Base-by-base conservation (phyloP, 768 basidiomycete species). In the Thelephora aurantiotincta region DNA sequence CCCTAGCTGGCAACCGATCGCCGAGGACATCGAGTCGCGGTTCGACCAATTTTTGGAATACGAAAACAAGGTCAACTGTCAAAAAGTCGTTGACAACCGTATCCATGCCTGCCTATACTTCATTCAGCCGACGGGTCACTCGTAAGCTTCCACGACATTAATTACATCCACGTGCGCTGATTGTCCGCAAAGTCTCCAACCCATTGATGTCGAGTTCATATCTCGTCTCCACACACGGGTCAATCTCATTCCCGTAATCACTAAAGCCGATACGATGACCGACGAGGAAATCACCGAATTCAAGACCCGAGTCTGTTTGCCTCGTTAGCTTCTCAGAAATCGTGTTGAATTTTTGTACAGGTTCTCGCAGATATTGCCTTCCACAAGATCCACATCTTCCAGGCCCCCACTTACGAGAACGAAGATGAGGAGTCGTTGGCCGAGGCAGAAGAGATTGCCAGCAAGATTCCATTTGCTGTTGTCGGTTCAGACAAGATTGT, bases 181-280 rank as follows among this genome's bases (percentile, higher is more conserved):
- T 30, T 30, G 19, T 14, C n/a, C 6, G 12, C 5, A 0, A n/a
- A 97, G 93, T 11, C 73, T 99, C 58, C 97, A 96, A 68, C 92
- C 92, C 52, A 85, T 99, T 59, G 96, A 99, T 64, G 87, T 99
- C 51, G 96, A 98, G 65, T 96, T 97, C 67, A 98, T 99, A 96
- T 82, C 91, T 54, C 76, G 92, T 55, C 78, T 99, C 35, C 93
- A 97, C 65, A 91, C 85, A 55, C 89, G 87, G 64, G 96, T 99
- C 68, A 99, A 99, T 70, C 71, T 99, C 56, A 98, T 99, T 55
- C 96, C 96, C 48, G 78, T 98, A 61, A 98, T 99, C 57, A 96
- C 96, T 51, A 99, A 99, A 70, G 82, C 91, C 7, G 96, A 99
- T 63, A 98, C 96, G 30, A 63, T 99, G 68, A 98, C 96, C 11